Percentiles rank a stretch among this genome's conserved stretches.
Evolutionary conservation across 441 rosid species (phyloP).

Genomic region (Biscutella laevigata): DNA sequence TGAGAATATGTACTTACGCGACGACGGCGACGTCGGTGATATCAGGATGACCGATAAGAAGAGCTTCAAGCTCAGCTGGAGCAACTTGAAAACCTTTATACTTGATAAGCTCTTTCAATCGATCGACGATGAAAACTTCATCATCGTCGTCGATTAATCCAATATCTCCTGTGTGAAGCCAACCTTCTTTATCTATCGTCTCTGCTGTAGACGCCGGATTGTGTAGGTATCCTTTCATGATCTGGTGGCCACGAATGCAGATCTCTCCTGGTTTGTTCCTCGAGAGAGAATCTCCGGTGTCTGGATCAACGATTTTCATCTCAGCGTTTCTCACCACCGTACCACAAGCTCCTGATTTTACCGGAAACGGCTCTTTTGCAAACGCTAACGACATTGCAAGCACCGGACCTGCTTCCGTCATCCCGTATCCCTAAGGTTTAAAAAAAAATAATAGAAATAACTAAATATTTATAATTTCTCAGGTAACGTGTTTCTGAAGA

Average conservation of each 20-base stretch:
- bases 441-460: too few species aligned
- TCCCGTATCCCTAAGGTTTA: slow-evolving; percentile 58
- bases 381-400: slow-evolving; percentile 65
- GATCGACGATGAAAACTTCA: slow-evolving; percentile 74
- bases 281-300: slow-evolving; percentile 47
- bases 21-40: slow-evolving; percentile 78
- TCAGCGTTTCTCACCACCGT: slow-evolving; percentile 78
- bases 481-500: not conserved
- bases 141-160: slow-evolving; percentile 72
- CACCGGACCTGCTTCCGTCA: slow-evolving; percentile 86
- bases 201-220: slow-evolving; percentile 51
- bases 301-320: slow-evolving; percentile 76
- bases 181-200: slow-evolving; percentile 69
- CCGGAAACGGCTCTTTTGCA: slow-evolving; percentile 59
- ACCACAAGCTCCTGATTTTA: slow-evolving; percentile 82
- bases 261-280: slow-evolving; percentile 65
- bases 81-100: slow-evolving; percentile 88
- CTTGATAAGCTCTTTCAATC: slow-evolving; percentile 74
- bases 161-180: slow-evolving; percentile 78
- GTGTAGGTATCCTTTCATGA: slow-evolving; percentile 86
- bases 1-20: too few species aligned
- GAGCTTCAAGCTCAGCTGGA: slow-evolving; percentile 84
- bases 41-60: slow-evolving; percentile 49
- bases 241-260: slow-evolving; percentile 66
- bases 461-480: too few species aligned